Base-by-base conservation (phyloP, 352 stramenopile genomes). In the Phytophthora capsici region DNA sequence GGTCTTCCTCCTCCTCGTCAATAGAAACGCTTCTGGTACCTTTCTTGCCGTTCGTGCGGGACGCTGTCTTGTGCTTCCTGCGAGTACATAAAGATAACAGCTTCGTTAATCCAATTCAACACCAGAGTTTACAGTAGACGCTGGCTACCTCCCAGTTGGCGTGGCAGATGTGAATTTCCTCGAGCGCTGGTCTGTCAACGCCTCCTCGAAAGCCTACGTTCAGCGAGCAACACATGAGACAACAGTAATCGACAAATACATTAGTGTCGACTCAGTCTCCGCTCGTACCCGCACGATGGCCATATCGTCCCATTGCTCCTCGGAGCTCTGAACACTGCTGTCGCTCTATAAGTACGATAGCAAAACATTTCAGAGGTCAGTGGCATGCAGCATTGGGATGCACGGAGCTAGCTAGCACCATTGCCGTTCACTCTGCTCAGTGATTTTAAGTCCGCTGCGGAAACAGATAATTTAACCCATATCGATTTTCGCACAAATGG, bases 291-390 rank as follows among this genome's bases (percentile, higher is more conserved):
- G 63, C 26, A 93, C 82, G 51, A 93, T 91, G 47, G 84, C 84
- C 80, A 93, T 88, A 67, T 93, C 84, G 57, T 93, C 84, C 84
- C 84, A 93, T 80, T 84, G 78, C 50, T 91, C 82, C 22, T 87
- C 82, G n/a, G 54, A 70, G 12, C 66, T 63, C 6, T 77, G 62
- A 6, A 85, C 75, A 14, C 28, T 34, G 30, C 79, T 90, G 59
- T 56, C 70, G 47, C 64, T 87, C 81, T 89, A 46, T 6, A 59
- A 3, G 19, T 3, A 57, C 9, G 44, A 47, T 25, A 34, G 10
- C 14, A 8, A 51, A 32, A 26, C 40, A 38, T n/a, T 12, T 47
- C 20, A 73, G 16, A 30, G 56, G 40, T 19, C 12, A 54, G 51
- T 52, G 25, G 6, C 55, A 17, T 10, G 2, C 60, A 51, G 22